Percentiles rank a stretch among this genome's conserved stretches.
These are phyloP conservation scores for Agaricus blazei DNA, from an alignment of 768 basidiomycete genomes.

Conservation along the genomic window DNA sequence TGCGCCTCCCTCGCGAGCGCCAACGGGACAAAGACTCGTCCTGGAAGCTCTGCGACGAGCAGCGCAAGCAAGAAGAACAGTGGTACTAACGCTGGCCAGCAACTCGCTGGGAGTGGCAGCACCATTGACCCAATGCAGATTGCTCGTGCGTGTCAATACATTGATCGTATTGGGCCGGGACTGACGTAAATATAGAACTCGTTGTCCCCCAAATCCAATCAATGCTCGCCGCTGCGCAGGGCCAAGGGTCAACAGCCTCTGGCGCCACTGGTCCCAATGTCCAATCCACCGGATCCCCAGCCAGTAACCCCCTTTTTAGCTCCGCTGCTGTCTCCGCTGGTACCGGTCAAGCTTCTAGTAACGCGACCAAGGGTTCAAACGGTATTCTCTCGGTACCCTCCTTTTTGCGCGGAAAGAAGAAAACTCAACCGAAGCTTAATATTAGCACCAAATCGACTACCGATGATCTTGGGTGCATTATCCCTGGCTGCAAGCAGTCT, in stretches of 20 bases:
- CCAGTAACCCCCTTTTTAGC: constrained; percentile 29
- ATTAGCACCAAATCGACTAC: constrained; percentile 30
- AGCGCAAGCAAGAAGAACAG: constrained; percentile 11
- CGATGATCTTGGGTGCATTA: constrained; percentile 40
- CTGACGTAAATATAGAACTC: constrained; percentile 25
- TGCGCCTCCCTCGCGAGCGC: constrained; percentile 47
- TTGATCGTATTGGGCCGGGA: background rate
- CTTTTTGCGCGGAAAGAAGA: constrained; percentile 20
- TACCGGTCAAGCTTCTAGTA: background rate
- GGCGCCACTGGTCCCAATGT: background rate
- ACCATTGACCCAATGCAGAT: constrained; percentile 33
- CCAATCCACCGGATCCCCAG: background rate
- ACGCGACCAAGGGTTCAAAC: constrained; percentile 10
- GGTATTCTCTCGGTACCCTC: constrained; percentile 22
- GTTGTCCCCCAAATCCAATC: constrained; percentile 44
- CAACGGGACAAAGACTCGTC: constrained; percentile 15
- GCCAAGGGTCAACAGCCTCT: constrained; percentile 3
- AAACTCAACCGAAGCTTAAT: constrained; percentile 25
- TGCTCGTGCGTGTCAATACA: constrained; percentile 29
- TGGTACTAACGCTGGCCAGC: constrained; percentile 13
- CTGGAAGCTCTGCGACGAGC: constrained; percentile 12
- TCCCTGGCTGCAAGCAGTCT: constrained; percentile 53
- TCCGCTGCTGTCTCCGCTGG: constrained; percentile 1
- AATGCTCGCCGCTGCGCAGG: constrained; percentile 18
- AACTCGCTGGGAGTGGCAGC: constrained; percentile 15